phyloP scores from a whole-genome alignment of 345 rosid genomes.

The Gossypioides kirkii region DNA sequence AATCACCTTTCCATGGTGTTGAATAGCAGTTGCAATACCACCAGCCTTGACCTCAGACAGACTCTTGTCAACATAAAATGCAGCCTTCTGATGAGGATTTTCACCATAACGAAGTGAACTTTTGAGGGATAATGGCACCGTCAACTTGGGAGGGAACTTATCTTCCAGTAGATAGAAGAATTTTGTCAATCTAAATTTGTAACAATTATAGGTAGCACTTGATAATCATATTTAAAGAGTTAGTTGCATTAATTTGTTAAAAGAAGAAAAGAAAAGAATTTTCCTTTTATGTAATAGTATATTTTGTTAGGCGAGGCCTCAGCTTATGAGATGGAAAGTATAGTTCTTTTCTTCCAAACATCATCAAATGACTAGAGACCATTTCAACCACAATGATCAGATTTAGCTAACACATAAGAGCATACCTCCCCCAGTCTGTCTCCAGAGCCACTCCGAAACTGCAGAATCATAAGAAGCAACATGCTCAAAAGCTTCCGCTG shows the following conservation, averaged over 20 bases:
- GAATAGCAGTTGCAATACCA: constrained; percentile 91
- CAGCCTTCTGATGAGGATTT: constrained; percentile 96
- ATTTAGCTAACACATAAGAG: neutral
- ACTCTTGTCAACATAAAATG: constrained; percentile 77
- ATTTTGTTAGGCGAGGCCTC: neutral
- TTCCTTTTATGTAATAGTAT: neutral
- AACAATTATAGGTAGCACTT: neutral
- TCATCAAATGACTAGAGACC: neutral
- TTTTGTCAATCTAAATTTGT: constrained; percentile 15
- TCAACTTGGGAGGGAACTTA: constrained; percentile 79
- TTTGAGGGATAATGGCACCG: constrained; percentile 58
- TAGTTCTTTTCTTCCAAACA: neutral
- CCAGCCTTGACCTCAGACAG: constrained; percentile 90
- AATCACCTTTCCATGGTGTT: constrained; percentile 91
- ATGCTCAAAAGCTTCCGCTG: constrained; percentile 83
- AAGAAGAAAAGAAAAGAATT: neutral
- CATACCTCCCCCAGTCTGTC: constrained; percentile 65
- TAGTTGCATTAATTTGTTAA: neutral
- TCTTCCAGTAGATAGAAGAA: constrained; percentile 42
- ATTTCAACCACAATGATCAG: neutral
- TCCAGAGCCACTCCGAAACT: constrained; percentile 96
- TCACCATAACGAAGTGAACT: constrained; percentile 90
- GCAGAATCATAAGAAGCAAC: constrained; percentile 91
- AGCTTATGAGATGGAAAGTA: neutral
- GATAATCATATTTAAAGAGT: constrained; percentile 9